These are phyloP conservation scores for Alternaria postmessia DNA, from an alignment of 2,329 filamentous ascomycete genomes.

Conservation along the genomic window DNA sequence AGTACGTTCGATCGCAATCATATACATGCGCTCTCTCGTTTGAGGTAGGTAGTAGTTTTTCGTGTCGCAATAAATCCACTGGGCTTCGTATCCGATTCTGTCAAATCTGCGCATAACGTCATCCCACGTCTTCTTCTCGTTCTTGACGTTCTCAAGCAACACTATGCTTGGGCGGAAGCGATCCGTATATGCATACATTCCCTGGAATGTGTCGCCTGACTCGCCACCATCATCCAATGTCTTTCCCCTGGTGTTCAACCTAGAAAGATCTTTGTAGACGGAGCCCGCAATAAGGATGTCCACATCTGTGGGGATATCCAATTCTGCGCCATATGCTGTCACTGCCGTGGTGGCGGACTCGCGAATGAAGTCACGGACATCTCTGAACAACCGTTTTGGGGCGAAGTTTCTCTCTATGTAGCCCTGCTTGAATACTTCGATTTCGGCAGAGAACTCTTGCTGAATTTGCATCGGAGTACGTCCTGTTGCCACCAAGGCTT, in stretches of 20 bases:
- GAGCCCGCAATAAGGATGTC: constrained; percentile 77
- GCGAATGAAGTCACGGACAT: constrained; percentile 56
- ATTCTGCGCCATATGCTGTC: constrained; percentile 71
- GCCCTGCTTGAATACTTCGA: constrained; percentile 56
- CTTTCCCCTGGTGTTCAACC: constrained; percentile 66
- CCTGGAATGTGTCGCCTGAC: constrained; percentile 70
- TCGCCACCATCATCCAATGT: constrained; percentile 65
- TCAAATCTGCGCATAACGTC: constrained; percentile 57
- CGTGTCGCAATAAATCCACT: constrained; percentile 65
- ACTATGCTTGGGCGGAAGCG: constrained; percentile 68
- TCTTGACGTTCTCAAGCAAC: constrained; percentile 74
- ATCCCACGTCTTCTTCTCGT: constrained; percentile 64
- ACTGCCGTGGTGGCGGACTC: constrained; percentile 61
- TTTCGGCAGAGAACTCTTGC: constrained; percentile 58
- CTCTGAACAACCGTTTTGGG: constrained; percentile 54
- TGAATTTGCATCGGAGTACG: constrained; percentile 32
- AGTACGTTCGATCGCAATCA: constrained; percentile 54
- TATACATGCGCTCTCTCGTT: constrained; percentile 59
- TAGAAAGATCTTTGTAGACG: constrained; percentile 78
- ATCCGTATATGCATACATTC: constrained; percentile 65
- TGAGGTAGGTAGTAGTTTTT: constrained; percentile 80
- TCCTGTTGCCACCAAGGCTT: constrained; percentile 14
- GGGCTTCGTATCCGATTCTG: constrained; percentile 64
- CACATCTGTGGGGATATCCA: constrained; percentile 63
- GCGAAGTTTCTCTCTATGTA: constrained; percentile 59